Evolutionary conservation across 495 filamentous ascomycete genomes (phyloP), one percentile per base, ranked within the genome.

Genomic region (Aspergillus taichungensis): DNA sequence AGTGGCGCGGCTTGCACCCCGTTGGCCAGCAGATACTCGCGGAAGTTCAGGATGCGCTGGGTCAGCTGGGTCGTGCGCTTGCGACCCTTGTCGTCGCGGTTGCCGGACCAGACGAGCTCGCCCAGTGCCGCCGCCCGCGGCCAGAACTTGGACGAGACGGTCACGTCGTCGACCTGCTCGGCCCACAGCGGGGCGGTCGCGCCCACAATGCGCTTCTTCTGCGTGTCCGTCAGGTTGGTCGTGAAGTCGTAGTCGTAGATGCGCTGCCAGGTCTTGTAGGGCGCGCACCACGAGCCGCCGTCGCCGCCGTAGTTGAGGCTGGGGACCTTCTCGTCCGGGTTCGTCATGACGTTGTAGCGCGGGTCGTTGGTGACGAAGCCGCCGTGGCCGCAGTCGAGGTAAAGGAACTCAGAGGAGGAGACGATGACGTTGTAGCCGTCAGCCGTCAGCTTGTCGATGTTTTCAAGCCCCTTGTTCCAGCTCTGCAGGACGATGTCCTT

Each of bases 211-310:
- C 73, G 74, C 33, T 60, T 50, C 0, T 63, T 64, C 45, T 79
- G 65, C 0, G 56, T 43, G 2, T 44, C 51, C 18, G 72, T 73
- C 13, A 79, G 68, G 46, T 72, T 71, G 13, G 51, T 42, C 9
- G 73, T 73, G 56, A 79, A 79, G 46, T 79, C 75, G 56, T 69
- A 79, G 61, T 76, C 72, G 61, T 79, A 79, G 59, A 79, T 76
- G 12, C 75, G 72, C 50, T 79, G 75, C 75, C 75, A 79, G 50
- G 73, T 75, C 54, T 79, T 79, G 62, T 79, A 79, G 0, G 75
- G 75, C 0, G 67, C 73, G 51, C 75, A 79, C 75, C 75, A 79
- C 46, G 65, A 71, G n/a, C 74, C 75, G 13, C 75, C 75, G 43
- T 53, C 54, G 47, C 70, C 75, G 33, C 62, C 64, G 47, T 67